phyloP scores from a whole-genome alignment of 257 asterid species.

The Ballota nigra region DNA sequence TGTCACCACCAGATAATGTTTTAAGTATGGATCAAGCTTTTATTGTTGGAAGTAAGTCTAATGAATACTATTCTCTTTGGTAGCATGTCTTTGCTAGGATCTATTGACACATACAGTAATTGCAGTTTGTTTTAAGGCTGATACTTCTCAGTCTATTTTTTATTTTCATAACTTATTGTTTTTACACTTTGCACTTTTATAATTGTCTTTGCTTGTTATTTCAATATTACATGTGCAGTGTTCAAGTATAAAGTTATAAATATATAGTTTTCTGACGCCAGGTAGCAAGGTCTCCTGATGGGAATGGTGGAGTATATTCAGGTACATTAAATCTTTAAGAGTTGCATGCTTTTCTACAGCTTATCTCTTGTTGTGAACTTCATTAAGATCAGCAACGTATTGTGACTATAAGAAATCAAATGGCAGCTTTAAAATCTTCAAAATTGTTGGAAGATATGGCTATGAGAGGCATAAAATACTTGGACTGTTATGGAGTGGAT shows the following conservation, averaged over 20 bases:
- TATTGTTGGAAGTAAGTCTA: background rate
- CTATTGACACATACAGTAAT: background rate
- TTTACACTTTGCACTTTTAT: background rate
- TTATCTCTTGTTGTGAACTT: constrained; percentile 13
- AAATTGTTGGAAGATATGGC: constrained; percentile 91
- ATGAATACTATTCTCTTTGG: background rate
- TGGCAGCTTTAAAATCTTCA: constrained; percentile 77
- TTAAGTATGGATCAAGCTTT: background rate
- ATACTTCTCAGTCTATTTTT: background rate
- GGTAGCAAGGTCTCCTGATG: constrained; percentile 98
- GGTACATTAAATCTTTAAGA: constrained; percentile 41
- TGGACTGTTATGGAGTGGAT: constrained; percentile 98
- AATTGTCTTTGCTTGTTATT: constrained; percentile 5
- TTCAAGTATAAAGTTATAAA: constrained; percentile 16
- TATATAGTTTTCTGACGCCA: constrained; percentile 43
- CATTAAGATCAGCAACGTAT: background rate
- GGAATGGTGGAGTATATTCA: constrained; percentile 96
- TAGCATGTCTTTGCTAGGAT: constrained; percentile 3
- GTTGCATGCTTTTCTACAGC: constrained; percentile 7
- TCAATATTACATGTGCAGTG: background rate
- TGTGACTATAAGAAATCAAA: constrained; percentile 15
- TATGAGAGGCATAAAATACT: constrained; percentile 71
- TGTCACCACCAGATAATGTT: constrained; percentile 9
- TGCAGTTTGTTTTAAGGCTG: background rate
- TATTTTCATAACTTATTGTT: background rate